Conservation (phyloP, 2,329 filamentous ascomycete species). For the Ceratocystis colombiana region DNA sequence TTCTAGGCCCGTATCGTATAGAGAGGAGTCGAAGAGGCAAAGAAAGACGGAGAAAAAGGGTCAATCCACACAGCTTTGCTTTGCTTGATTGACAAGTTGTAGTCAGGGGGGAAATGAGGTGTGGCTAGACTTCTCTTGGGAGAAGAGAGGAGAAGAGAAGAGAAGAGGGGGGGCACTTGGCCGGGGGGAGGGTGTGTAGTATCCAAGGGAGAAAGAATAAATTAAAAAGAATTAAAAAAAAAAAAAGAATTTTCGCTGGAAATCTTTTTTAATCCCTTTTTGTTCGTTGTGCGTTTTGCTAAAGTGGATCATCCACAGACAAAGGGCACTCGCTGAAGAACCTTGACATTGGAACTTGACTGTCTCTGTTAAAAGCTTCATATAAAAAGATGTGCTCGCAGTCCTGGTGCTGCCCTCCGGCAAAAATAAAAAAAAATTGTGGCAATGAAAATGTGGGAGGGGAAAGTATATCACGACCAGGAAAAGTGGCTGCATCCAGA, state of each 20-base stretch:
- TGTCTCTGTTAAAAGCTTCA: too few species aligned
- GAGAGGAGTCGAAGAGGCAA: too few species aligned
- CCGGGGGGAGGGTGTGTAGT: too few species aligned
- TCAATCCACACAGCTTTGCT: conserved; percentile 1
- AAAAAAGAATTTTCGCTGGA: neutral
- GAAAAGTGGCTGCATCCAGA: neutral
- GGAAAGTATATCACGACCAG: neutral
- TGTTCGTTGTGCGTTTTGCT: neutral
- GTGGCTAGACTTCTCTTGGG: conserved; percentile 13
- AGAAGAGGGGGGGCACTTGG: neutral
- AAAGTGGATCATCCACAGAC: neutral
- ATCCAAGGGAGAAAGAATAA: neutral
- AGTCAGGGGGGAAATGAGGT: conserved; percentile 20
- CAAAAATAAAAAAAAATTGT: too few species aligned
- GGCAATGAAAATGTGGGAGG: neutral
- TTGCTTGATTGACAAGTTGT: conserved; percentile 17
- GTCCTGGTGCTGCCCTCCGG: too few species aligned
- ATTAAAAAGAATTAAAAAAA: neutral
- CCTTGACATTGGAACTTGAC: too few species aligned
- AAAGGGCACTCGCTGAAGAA: too few species aligned
- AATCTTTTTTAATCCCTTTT: neutral
- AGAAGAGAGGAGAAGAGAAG: conserved; percentile 4
- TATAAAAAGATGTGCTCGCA: too few species aligned
- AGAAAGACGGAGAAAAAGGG: conserved; percentile 15
- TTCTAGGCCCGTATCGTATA: too few species aligned